Conservation (phyloP, 1,139 yeast genomes). For the Hemisphaericaspora xylanilytica region DNA sequence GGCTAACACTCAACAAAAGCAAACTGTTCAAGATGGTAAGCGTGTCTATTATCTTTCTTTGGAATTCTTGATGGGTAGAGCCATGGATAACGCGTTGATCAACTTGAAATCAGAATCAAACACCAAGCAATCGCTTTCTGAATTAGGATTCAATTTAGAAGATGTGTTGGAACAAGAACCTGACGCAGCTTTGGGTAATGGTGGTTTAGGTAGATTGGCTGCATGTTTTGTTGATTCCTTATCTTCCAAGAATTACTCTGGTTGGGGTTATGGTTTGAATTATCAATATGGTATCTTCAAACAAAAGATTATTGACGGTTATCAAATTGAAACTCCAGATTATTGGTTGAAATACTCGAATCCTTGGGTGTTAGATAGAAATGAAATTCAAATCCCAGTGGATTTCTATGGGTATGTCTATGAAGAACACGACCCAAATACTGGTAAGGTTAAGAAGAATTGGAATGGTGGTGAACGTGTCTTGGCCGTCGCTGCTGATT, state of each 20-base stretch:
- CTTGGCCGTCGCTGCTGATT: slow-evolving; percentile 88
- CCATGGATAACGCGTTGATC: slow-evolving; percentile 90
- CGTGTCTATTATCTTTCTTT: slow-evolving; percentile 83
- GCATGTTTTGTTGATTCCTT: slow-evolving; percentile 92
- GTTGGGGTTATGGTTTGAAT: slow-evolving; percentile 95
- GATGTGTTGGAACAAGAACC: slow-evolving; percentile 85
- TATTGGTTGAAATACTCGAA: slow-evolving; percentile 86
- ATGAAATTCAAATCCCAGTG: slow-evolving; percentile 88
- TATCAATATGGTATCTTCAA: slow-evolving; percentile 93
- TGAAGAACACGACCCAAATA: slow-evolving; percentile 52
- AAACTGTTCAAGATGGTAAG: slow-evolving; percentile 81
- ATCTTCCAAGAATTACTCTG: slow-evolving; percentile 83
- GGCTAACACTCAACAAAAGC: slow-evolving; percentile 91
- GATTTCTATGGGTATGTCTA: slow-evolving; percentile 86
- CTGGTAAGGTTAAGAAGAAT: slow-evolving; percentile 50
- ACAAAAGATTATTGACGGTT: slow-evolving; percentile 87
- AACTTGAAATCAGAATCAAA: slow-evolving; percentile 59
- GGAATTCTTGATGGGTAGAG: slow-evolving; percentile 94
- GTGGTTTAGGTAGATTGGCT: slow-evolving; percentile 92
- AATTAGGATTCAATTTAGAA: slow-evolving; percentile 84
- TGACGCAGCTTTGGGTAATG: slow-evolving; percentile 93
- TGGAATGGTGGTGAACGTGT: slow-evolving; percentile 93
- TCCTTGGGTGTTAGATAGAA: slow-evolving; percentile 91
- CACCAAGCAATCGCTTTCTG: slow-evolving; percentile 57
- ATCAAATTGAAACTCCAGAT: slow-evolving; percentile 92